Base-by-base conservation (phyloP, 371 early-diverging fungal species). In the Mortierella sp. region DNA sequence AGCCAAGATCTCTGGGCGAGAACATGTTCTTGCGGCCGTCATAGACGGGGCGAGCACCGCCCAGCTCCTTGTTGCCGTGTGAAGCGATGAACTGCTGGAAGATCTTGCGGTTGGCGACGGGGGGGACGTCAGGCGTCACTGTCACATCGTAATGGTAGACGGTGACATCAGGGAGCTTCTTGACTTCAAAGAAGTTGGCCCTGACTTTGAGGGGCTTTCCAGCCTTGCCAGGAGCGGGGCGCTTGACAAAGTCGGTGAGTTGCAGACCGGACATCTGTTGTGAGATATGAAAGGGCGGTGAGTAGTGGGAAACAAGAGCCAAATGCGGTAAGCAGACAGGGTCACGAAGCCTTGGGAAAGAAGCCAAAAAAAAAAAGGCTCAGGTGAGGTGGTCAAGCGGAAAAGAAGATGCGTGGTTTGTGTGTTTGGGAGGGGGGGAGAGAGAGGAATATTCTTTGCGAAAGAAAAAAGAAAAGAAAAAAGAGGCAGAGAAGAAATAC, bases 1-100 rank as follows among this genome's bases (percentile, higher is more conserved):
- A 79, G 0, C 86, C 82, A 26, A 89, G 64, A 1, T 73, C 67
- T 31, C 78, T 67, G 1, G 85, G 72, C 9, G 91, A 68, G 65
- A 81, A 91, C 1, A 90, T 72, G 55, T 84, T 87, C 69, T 86
- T 83, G 42, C 88, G 70, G 6, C 92, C 91, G 64, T 91, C 91
- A 62, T 80, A 92, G 14, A 90, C 88, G 31, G 83, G 64, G 38
- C 60, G 41, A 34, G 58, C 60, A 27, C 69, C 72, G 26, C 58
- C 65, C 18, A 87, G 71, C 24, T 63, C 73, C 19, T 54, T 55
- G 6, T 52, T 48, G 34, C 81, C 72, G 60, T 72, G 71, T 0
- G 46, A 42, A 18, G 61, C 52, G 47, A 78, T 61, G 39, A 81
- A 64, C 14, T 79, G 67, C 19, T 72, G 60, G 52, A 79, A 86